Conservation (phyloP, 441 rosid species). For the Eutrema salsugineum region DNA sequence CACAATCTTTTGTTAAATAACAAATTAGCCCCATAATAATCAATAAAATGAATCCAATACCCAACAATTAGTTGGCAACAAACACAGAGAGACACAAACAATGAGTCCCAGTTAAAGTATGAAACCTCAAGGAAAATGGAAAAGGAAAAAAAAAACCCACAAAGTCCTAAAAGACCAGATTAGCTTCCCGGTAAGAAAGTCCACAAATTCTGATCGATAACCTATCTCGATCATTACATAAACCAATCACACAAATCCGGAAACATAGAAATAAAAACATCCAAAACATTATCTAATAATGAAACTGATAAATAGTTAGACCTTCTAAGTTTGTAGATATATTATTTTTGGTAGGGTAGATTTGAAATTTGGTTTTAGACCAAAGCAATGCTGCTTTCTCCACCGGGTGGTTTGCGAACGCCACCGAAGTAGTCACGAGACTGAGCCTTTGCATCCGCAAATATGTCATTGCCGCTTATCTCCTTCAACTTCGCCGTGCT, state of each 20-base stretch:
- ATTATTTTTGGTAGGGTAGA: constrained; percentile 6
- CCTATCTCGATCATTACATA: constrained; percentile 1
- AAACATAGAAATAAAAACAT: not conserved
- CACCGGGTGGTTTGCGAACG: constrained; percentile 95
- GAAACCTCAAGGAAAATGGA: not conserved
- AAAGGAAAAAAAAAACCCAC: not conserved
- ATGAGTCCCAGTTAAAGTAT: not conserved
- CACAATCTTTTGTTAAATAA: not conserved
- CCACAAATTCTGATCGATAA: not conserved
- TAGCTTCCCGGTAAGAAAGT: not conserved
- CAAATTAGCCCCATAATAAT: not conserved
- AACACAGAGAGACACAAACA: not conserved
- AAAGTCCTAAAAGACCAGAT: not conserved
- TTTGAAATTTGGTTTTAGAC: constrained; percentile 36
- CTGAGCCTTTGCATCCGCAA: constrained; percentile 83
- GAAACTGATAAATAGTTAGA: constrained; percentile 21
- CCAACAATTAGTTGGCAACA: constrained; percentile 10
- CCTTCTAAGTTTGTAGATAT: constrained; percentile 13
- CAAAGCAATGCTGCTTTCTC: constrained; percentile 97
- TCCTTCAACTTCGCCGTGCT: constrained; percentile 77
- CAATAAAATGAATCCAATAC: not conserved
- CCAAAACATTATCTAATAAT: not conserved
- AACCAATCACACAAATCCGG: constrained; percentile 26
- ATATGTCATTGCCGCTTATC: constrained; percentile 88
- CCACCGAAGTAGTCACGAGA: constrained; percentile 89